phyloP scores from a whole-genome alignment of 202 grass and related monocot species.

The Cymbopogon flexuosus region DNA sequence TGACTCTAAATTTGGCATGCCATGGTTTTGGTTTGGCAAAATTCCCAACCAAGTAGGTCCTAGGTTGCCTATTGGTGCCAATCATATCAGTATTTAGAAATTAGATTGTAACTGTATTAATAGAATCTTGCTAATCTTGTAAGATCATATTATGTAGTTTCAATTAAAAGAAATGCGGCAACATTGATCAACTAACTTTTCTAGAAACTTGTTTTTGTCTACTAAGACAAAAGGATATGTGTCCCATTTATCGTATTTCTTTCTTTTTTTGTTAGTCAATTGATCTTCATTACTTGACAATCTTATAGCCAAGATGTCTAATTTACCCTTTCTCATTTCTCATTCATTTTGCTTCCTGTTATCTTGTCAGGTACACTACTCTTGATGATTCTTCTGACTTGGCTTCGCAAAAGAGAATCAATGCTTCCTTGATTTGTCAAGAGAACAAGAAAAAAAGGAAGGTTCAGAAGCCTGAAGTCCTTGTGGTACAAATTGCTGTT shows the following conservation, averaged over 20 bases:
- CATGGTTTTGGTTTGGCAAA: no score
- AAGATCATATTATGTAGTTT: background rate
- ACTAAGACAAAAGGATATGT: background rate
- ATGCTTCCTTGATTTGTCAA: conserved; percentile 43
- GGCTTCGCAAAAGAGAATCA: conserved; percentile 65
- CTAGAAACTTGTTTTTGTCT: background rate
- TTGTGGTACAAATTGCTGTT: conserved; percentile 28
- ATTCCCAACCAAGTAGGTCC: no score
- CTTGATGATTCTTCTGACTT: conserved; percentile 49
- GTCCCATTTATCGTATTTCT: background rate
- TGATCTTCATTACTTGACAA: background rate
- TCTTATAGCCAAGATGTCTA: background rate
- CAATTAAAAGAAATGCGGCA: background rate
- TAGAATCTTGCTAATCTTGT: background rate
- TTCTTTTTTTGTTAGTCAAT: background rate
- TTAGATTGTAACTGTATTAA: background rate
- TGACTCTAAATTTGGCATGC: no score
- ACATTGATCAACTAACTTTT: background rate
- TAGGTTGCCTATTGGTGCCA: background rate
- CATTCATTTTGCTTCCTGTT: conserved; percentile 23
- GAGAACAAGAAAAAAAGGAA: conserved; percentile 73
- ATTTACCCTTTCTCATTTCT: background rate
- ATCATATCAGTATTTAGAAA: conserved; percentile 7
- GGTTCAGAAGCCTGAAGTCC: conserved; percentile 35
- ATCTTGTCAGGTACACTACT: conserved; percentile 56